These are phyloP conservation scores for Acaromyces ingoldii DNA, from an alignment of 1,284 basidiomycete genomes.

Conservation along the genomic window DNA sequence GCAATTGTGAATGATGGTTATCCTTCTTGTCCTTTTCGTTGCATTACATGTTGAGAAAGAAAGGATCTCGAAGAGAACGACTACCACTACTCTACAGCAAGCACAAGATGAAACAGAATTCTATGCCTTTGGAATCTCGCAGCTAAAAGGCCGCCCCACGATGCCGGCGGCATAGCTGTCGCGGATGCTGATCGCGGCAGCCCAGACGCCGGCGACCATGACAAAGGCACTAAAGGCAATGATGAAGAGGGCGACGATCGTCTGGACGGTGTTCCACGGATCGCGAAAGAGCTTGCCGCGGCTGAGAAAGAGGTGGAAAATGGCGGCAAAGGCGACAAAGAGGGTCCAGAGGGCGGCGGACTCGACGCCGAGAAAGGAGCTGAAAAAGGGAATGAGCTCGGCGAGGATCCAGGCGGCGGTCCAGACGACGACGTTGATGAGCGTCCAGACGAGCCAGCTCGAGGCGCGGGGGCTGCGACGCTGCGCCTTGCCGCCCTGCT, in stretches of 20 bases:
- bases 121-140: slow-evolving; percentile 19
- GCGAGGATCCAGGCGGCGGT: slow-evolving; percentile 53
- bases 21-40: too few relatives aligned
- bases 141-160: slow-evolving; percentile 51
- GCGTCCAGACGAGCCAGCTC: slow-evolving; percentile 62
- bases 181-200: slow-evolving; percentile 47
- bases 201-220: slow-evolving; percentile 56
- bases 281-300: too few relatives aligned
- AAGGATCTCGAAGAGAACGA: too few relatives aligned
- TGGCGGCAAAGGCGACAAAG: slow-evolving; percentile 49
- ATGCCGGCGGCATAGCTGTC: slow-evolving; percentile 42
- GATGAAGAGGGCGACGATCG: background rate
- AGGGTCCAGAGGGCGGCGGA: slow-evolving; percentile 61
- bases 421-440: background rate
- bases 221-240: background rate
- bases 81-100: too few relatives aligned
- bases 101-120: too few relatives aligned
- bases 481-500: slow-evolving; percentile 60
- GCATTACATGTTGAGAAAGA: too few relatives aligned
- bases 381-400: slow-evolving; percentile 48
- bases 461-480: slow-evolving; percentile 59
- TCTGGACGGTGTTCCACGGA: too few relatives aligned
- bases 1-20: too few relatives aligned
- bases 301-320: slow-evolving; percentile 37
- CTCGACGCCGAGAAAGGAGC: slow-evolving; percentile 52